Percentiles rank a stretch among this genome's conserved stretches.
These are phyloP conservation scores for Pyrenopolyporus hunteri DNA, from an alignment of 495 filamentous ascomycete genomes.

Conservation along the genomic window DNA sequence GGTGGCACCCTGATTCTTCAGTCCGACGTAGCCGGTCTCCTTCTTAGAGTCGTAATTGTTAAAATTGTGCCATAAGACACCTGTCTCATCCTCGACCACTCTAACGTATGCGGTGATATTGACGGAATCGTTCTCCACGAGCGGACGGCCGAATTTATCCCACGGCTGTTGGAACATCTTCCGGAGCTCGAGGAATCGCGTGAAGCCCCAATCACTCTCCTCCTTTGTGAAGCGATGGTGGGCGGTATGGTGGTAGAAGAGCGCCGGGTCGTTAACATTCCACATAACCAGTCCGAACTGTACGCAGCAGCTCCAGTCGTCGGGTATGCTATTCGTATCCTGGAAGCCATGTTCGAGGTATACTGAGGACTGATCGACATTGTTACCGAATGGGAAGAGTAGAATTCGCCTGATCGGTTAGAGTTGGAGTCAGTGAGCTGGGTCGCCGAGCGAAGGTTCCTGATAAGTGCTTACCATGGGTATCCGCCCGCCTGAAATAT, in stretches of 20 bases:
- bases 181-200: conserved; percentile 83
- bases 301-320: conserved; percentile 95
- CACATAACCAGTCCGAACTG: conserved; percentile 94
- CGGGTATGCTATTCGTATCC: conserved; percentile 63
- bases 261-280: conserved; percentile 86
- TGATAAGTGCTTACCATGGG: conserved; percentile 71
- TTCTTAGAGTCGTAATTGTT: conserved; percentile 98
- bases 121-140: conserved; percentile 85
- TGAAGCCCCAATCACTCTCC: conserved; percentile 99
- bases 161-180: conserved; percentile 77
- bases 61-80: conserved; percentile 99
- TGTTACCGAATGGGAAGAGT: conserved; percentile 94
- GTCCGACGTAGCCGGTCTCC: conserved; percentile 94
- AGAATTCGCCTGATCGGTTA: conserved; percentile 74
- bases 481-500: conserved; percentile 83
- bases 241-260: conserved; percentile 70
- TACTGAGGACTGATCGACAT: conserved; percentile 87
- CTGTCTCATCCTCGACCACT: conserved; percentile 94
- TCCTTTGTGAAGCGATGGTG: conserved; percentile 94
- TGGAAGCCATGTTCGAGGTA: conserved; percentile 94
- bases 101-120: conserved; percentile 93
- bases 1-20: conserved; percentile 97
- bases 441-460: background rate
- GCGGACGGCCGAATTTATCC: conserved; percentile 66
- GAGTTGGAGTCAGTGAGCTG: conserved; percentile 39